phyloP scores from a whole-genome alignment of 2,329 filamentous ascomycete genomes.

The Fusarium proliferatum region DNA sequence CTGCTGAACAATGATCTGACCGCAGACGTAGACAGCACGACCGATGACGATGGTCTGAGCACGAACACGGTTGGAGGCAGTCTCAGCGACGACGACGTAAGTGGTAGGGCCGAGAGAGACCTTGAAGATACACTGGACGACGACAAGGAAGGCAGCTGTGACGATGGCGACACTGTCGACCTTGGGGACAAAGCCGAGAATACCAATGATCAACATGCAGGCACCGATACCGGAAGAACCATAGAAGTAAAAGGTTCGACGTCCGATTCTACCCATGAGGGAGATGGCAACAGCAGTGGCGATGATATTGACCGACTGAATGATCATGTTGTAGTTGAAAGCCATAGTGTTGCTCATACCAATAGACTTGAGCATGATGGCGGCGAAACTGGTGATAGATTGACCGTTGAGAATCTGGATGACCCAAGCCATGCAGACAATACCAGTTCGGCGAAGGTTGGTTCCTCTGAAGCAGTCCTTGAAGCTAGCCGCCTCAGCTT shows the following conservation, averaged over 20 bases:
- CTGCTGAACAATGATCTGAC: conserved; percentile 52
- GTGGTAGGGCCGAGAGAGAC: conserved; percentile 67
- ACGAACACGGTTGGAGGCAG: conserved; percentile 58
- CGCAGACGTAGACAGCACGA: conserved; percentile 55
- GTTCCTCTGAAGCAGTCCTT: conserved; percentile 59
- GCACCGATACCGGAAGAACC: conserved; percentile 55
- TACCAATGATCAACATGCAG: conserved; percentile 56
- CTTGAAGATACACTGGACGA: conserved; percentile 65
- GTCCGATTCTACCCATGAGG: conserved; percentile 52
- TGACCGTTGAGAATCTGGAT: conserved; percentile 52
- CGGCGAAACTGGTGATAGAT: conserved; percentile 65
- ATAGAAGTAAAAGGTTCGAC: conserved; percentile 54
- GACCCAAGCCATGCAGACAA: conserved; percentile 52
- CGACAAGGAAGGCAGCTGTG: conserved; percentile 46
- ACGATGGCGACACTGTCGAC: conserved; percentile 43
- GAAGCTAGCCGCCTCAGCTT: conserved; percentile 60
- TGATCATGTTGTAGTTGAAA: conserved; percentile 60
- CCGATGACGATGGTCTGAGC: conserved; percentile 60
- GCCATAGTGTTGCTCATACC: conserved; percentile 57
- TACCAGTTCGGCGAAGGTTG: conserved; percentile 53
- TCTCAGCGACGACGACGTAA: conserved; percentile 79
- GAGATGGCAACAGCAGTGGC: conserved; percentile 55
- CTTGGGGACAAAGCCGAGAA: conserved; percentile 49
- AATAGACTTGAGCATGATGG: conserved; percentile 63
- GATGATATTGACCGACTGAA: conserved; percentile 58